Evolutionary conservation across 805 yeast genomes (phyloP).

Genomic region (Myxozyma vanderwaltii): DNA sequence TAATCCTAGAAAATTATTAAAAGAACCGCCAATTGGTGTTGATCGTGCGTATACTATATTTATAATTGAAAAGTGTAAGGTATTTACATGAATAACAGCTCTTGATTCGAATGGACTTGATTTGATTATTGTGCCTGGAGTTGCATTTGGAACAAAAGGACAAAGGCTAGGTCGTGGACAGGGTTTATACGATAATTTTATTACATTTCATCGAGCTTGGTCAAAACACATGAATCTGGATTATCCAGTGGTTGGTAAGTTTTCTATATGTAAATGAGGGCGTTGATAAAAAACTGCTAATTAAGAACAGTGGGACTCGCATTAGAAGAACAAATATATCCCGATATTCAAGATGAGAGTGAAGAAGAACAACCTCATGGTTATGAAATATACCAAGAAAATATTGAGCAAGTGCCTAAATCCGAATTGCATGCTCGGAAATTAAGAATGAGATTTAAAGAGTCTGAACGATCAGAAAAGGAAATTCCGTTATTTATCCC

Average conservation of each 20-base stretch:
- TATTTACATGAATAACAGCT: conserved; percentile 13
- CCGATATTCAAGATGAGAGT: neutral
- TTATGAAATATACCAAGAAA: neutral
- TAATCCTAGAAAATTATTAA: neutral
- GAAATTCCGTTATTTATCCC: neutral
- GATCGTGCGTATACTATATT: neutral
- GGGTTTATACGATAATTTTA: conserved; percentile 84
- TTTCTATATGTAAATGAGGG: conserved; percentile 41
- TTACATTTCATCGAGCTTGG: conserved; percentile 52
- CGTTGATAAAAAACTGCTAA: neutral
- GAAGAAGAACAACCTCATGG: neutral
- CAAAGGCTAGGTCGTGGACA: conserved; percentile 87
- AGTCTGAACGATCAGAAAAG: neutral
- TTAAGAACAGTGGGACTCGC: conserved; percentile 61
- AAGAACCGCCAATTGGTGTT: conserved; percentile 4
- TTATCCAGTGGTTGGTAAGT: conserved; percentile 37
- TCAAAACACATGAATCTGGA: conserved; percentile 12
- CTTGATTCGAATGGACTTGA: conserved; percentile 55
- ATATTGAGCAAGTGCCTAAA: neutral
- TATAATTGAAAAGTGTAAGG: no score
- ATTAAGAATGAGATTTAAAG: neutral
- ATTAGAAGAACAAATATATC: conserved; percentile 57
- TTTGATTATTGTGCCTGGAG: conserved; percentile 78
- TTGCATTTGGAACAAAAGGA: conserved; percentile 63
- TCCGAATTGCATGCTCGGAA: neutral